phyloP scores from a whole-genome alignment of 805 yeast genomes.

The Blastobotrys mokoenaii region DNA sequence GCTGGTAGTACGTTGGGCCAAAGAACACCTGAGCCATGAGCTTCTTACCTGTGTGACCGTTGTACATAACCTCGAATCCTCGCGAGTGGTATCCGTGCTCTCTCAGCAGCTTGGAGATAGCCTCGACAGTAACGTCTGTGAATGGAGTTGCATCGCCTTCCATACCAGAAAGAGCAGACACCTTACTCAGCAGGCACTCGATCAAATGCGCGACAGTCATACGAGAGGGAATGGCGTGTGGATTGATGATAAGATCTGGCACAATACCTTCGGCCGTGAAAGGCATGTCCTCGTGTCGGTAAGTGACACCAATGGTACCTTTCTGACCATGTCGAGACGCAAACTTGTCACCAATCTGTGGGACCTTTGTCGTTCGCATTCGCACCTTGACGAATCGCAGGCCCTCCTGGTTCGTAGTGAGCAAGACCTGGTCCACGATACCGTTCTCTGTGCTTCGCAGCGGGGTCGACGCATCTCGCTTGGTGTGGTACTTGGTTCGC shows the following conservation, averaged over 20 bases:
- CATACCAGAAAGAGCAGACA: constrained; percentile 85
- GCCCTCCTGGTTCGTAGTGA: constrained; percentile 98
- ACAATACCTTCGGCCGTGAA: constrained; percentile 92
- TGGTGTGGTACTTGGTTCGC: constrained; percentile 95
- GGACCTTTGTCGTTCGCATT: constrained; percentile 97
- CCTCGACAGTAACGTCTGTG: constrained; percentile 97
- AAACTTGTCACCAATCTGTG: constrained; percentile 98
- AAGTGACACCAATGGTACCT: constrained; percentile 99
- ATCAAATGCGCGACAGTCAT: constrained; percentile 99
- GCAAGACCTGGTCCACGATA: constrained; percentile 93
- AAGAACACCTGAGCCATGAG: constrained; percentile 97
- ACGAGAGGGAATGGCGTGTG: constrained; percentile 99
- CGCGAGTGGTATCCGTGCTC: constrained; percentile 97
- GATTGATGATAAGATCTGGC: constrained; percentile 95
- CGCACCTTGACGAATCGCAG: constrained; percentile 94
- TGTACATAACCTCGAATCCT: constrained; percentile 97
- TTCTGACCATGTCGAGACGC: constrained; percentile 99
- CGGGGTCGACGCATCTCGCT: constrained; percentile 98
- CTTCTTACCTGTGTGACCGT: constrained; percentile 98
- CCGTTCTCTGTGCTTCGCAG: constrained; percentile 95
- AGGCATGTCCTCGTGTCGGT: constrained; percentile 98
- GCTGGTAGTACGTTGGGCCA: constrained; percentile 99
- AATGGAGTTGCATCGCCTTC: constrained; percentile 99
- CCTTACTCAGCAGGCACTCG: constrained; percentile 94
- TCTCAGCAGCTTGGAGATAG: constrained; percentile 82